Evolutionary conservation across 805 yeast genomes (phyloP).

Genomic region (Starmerella floricola): DNA sequence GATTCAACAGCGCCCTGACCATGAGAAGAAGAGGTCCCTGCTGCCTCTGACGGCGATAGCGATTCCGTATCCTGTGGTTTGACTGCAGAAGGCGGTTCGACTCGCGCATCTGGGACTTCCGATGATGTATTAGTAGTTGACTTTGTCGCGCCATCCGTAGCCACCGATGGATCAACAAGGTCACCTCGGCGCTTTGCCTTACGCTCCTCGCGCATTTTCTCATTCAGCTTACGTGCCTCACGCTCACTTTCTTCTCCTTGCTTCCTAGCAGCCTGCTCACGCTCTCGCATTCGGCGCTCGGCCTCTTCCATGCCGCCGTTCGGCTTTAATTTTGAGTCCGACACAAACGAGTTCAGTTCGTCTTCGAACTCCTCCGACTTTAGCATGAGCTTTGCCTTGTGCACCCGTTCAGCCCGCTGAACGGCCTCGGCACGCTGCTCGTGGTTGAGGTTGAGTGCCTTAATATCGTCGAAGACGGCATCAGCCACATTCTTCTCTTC

Average conservation of each 20-base stretch:
- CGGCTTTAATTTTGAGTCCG: conserved; percentile 57
- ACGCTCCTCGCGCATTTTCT: conserved; percentile 18
- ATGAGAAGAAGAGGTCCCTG: too few species aligned
- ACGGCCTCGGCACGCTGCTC: conserved; percentile 79
- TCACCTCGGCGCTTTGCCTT: conserved; percentile 7
- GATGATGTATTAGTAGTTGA: too few species aligned
- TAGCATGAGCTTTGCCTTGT: conserved; percentile 57
- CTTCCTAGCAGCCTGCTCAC: conserved; percentile 55
- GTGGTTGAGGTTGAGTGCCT: conserved; percentile 70
- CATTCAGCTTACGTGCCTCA: conserved; percentile 21
- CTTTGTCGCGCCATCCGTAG: too few species aligned
- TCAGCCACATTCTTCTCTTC: conserved; percentile 18
- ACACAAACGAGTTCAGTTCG: conserved; percentile 77
- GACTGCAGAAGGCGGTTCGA: too few species aligned
- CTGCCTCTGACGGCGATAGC: too few species aligned
- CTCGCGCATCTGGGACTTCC: too few species aligned
- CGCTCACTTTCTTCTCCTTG: conserved; percentile 25
- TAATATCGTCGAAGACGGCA: conserved; percentile 70
- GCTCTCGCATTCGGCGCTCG: conserved; percentile 52
- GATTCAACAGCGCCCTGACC: too few species aligned
- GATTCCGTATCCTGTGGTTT: too few species aligned
- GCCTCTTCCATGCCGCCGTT: conserved; percentile 85
- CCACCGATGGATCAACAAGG: not conserved
- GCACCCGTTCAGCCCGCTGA: conserved; percentile 67
- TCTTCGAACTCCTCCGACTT: conserved; percentile 61